A percentile compares a stretch with the other conserved stretches of the same genome.
phyloP scores from a whole-genome alignment of 352 stramenopile genomes.

The Pythium grandisporangium region DNA sequence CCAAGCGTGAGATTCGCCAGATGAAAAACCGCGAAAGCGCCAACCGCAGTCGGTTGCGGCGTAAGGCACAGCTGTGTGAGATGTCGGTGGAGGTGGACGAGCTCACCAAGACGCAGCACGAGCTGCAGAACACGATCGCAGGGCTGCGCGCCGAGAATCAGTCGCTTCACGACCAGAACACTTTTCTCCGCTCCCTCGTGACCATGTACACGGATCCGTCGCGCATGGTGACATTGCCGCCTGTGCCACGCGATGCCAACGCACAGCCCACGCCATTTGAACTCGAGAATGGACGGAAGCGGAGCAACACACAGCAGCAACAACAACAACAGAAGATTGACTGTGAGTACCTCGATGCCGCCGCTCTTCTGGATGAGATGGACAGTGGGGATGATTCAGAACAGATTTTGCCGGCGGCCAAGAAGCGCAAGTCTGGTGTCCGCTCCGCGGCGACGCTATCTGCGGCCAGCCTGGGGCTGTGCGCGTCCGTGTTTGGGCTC shows the following conservation, averaged over 20 bases:
- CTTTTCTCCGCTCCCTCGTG: slow-evolving; percentile 67
- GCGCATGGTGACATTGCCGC: slow-evolving; percentile 11
- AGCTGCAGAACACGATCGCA: slow-evolving; percentile 59
- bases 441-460: slow-evolving; percentile 25
- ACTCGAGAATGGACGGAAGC: slow-evolving; percentile 15
- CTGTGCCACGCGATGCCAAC: slow-evolving; percentile 14
- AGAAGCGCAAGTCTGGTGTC: slow-evolving; percentile 11
- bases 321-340: too few species aligned
- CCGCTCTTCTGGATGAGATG: too few species aligned
- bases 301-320: slow-evolving; percentile 1
- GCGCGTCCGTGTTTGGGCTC: slow-evolving; percentile 70
- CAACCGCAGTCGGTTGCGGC: slow-evolving; percentile 67
- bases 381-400: slow-evolving; percentile 23
- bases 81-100: slow-evolving; percentile 48
- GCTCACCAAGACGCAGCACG: slow-evolving; percentile 57
- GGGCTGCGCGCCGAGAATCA: slow-evolving; percentile 70
- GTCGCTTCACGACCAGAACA: slow-evolving; percentile 67
- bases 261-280: slow-evolving; percentile 9
- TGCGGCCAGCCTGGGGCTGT: slow-evolving; percentile 50
- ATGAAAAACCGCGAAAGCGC: slow-evolving; percentile 86
- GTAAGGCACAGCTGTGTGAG: slow-evolving; percentile 61
- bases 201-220: slow-evolving; percentile 28
- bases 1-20: slow-evolving; percentile 74
- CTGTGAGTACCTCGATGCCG: too few species aligned
- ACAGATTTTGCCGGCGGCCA: slow-evolving; percentile 22